Evolutionary conservation across 148 eudicot species (phyloP).

Genomic region (Nyssa sinensis): DNA sequence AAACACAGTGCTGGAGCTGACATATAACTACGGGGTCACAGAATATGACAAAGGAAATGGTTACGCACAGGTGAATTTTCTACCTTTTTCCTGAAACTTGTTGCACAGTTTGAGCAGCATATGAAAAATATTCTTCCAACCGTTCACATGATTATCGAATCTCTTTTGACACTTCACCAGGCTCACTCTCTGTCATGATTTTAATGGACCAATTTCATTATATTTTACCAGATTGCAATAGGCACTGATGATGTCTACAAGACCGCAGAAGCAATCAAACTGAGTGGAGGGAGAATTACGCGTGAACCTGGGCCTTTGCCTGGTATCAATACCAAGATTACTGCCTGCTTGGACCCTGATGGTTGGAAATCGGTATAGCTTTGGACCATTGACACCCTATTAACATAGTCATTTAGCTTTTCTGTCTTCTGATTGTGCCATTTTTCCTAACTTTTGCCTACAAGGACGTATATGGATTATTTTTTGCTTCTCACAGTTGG

Average conservation of each 20-base stretch:
- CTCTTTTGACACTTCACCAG: neutral
- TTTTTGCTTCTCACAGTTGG: neutral
- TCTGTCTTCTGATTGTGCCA: neutral
- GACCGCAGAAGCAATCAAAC: constrained; percentile 64
- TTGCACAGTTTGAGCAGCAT: neutral
- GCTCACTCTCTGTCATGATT: neutral
- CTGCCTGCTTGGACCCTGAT: constrained; percentile 87
- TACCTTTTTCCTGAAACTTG: neutral
- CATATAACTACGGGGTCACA: constrained; percentile 82
- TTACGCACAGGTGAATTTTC: constrained; percentile 69
- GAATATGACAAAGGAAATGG: constrained; percentile 90
- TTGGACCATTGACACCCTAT: neutral
- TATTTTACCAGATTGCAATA: constrained; percentile 58
- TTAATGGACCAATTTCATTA: neutral
- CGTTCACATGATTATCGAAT: neutral
- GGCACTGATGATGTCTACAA: constrained; percentile 80
- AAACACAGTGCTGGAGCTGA: constrained; percentile 79
- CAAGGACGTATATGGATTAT: neutral
- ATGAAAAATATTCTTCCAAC: neutral
- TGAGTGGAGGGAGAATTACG: constrained; percentile 58
- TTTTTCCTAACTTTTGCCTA: neutral
- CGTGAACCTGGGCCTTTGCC: constrained; percentile 84
- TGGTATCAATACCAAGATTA: constrained; percentile 72
- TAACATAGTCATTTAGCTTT: neutral
- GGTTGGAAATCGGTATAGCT: constrained; percentile 72